A percentile compares a stretch with the other conserved stretches of the same genome.
These are phyloP conservation scores for Solanum boliviense DNA, from an alignment of 257 asterid genomes.

Conservation along the genomic window DNA sequence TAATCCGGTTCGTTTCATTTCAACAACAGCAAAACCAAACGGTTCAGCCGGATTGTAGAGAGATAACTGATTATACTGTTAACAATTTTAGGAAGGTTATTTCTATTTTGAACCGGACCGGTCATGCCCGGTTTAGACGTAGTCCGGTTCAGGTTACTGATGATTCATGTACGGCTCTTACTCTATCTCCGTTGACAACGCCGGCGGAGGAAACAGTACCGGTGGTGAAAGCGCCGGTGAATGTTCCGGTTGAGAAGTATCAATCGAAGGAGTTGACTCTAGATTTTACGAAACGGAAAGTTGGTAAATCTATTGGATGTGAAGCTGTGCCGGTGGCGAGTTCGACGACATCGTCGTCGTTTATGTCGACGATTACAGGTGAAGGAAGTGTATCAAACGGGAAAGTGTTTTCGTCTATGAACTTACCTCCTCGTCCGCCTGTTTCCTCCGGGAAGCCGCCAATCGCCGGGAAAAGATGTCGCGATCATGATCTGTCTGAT, in stretches of 20 bases:
- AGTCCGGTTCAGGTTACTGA: constrained; percentile 32
- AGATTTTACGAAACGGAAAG: constrained; percentile 34
- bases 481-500: constrained; percentile 49
- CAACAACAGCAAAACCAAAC: constrained; percentile 8
- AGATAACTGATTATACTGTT: constrained; percentile 58
- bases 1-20: constrained; percentile 47
- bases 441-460: constrained; percentile 60
- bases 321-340: neutral
- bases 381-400: constrained; percentile 82
- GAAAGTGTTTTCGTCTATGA: constrained; percentile 32
- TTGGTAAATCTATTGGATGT: neutral
- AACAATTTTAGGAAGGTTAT: constrained; percentile 45
- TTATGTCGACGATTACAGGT: constrained; percentile 61
- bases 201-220: neutral
- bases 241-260: neutral
- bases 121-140: constrained; percentile 85
- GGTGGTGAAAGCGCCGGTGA: constrained; percentile 2
- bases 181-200: neutral
- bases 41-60: constrained; percentile 42
- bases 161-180: constrained; percentile 3
- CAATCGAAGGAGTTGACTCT: constrained; percentile 28
- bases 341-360: constrained; percentile 39
- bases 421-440: constrained; percentile 22
- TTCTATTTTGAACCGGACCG: constrained; percentile 39
- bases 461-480: constrained; percentile 50